A percentile compares a stretch with the other conserved stretches of the same genome.
These are phyloP conservation scores for Fomitopsis pulvina DNA, from an alignment of 768 basidiomycete species.

Conservation along the genomic window DNA sequence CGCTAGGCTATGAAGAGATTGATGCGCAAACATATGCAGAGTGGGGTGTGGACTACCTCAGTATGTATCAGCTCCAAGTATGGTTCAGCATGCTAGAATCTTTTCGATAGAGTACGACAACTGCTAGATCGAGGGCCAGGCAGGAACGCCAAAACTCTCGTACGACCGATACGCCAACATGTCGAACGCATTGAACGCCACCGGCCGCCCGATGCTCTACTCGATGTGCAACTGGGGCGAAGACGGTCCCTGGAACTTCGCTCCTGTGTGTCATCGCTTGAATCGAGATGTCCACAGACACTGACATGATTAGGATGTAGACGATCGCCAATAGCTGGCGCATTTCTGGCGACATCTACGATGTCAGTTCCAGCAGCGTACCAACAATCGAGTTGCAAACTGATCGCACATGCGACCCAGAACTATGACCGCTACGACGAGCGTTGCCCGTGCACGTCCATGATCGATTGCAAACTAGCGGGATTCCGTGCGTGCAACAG, in stretches of 20 bases:
- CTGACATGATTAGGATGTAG: conserved; percentile 3
- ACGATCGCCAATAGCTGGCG: conserved; percentile 26
- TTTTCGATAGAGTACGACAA: conserved; percentile 29
- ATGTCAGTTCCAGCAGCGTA: conserved; percentile 8
- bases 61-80: conserved; percentile 10
- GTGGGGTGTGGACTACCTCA: conserved; percentile 34
- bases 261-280: conserved; percentile 24
- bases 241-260: conserved; percentile 35
- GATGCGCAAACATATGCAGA: conserved; percentile 34
- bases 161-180: conserved; percentile 31
- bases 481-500: conserved; percentile 27
- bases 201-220: conserved; percentile 33
- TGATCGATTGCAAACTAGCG: conserved; percentile 31
- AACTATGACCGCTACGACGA: conserved; percentile 29
- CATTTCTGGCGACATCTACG: conserved; percentile 26
- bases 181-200: conserved; percentile 31
- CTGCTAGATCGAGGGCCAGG: conserved; percentile 32
- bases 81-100: neutral
- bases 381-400: neutral
- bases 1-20: conserved; percentile 33
- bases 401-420: conserved; percentile 10
- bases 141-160: conserved; percentile 29
- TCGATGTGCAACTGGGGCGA: conserved; percentile 37
- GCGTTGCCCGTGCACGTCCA: conserved; percentile 29
- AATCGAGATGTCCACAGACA: conserved; percentile 14